Percentiles rank a stretch among this genome's conserved stretches.
phyloP scores from a whole-genome alignment of 2,329 filamentous ascomycete genomes.

The Arthrobotrys pseudoclavata region DNA sequence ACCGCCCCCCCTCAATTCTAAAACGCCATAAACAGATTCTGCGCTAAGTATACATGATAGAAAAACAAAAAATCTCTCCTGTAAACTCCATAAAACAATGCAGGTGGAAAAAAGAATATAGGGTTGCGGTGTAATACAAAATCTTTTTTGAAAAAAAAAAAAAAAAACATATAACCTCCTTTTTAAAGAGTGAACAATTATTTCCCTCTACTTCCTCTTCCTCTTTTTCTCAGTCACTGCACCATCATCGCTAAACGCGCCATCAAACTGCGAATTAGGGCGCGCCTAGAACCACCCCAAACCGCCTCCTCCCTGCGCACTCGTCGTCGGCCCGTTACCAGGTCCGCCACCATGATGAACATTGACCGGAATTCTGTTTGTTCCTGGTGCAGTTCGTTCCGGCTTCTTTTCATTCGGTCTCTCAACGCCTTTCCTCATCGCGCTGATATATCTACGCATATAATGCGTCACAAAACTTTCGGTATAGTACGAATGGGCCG shows the following conservation, averaged over 20 bases:
- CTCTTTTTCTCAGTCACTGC: slow-evolving; percentile 5
- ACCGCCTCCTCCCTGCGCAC: slow-evolving; percentile 18
- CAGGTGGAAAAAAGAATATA: slow-evolving; percentile 28
- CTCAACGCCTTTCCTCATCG: slow-evolving; percentile 36
- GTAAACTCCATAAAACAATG: slow-evolving; percentile 55
- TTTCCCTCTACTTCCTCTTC: slow-evolving; percentile 13
- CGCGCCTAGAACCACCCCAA: slow-evolving; percentile 56
- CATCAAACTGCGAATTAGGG: slow-evolving; percentile 5
- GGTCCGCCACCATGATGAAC: slow-evolving; percentile 15
- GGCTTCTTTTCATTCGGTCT: slow-evolving; percentile 12
- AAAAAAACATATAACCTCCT: not conserved
- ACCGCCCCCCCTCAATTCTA: slow-evolving; percentile 4
- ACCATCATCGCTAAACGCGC: not conserved
- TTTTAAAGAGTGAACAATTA: not conserved
- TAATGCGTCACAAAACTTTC: slow-evolving; percentile 58
- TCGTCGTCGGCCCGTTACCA: not conserved
- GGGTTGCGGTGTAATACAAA: not conserved
- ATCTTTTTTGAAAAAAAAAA: not conserved
- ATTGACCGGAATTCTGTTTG: slow-evolving; percentile 43
- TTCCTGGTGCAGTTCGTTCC: not conserved
- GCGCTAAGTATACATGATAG: slow-evolving; percentile 50
- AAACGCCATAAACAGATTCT: slow-evolving; percentile 44
- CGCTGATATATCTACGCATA: slow-evolving; percentile 42
- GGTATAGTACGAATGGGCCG: slow-evolving; percentile 58
- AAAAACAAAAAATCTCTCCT: slow-evolving; percentile 23